Percentiles rank a stretch among this genome's conserved stretches.
Evolutionary conservation across 176 grass and related monocot genomes (phyloP).

Genomic region (Paspalum vaginatum): DNA sequence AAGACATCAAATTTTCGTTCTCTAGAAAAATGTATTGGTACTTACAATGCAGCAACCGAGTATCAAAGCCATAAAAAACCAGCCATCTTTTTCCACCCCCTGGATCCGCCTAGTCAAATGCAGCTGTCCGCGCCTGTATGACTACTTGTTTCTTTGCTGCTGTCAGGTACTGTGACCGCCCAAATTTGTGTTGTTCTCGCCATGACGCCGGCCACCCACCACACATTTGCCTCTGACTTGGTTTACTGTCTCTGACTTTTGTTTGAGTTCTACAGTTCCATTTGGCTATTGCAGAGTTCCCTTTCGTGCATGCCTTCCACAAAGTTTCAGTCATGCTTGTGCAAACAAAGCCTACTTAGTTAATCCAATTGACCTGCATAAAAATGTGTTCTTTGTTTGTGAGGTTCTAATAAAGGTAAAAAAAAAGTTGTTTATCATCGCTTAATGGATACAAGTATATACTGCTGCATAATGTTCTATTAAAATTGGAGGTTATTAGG

Average conservation of each 20-base stretch:
- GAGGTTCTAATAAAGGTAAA: not conserved
- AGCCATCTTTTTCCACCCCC: not conserved
- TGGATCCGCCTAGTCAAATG: not conserved
- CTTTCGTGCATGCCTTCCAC: not conserved
- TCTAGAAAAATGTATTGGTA: not conserved
- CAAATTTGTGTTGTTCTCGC: constrained; percentile 33
- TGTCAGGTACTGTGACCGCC: constrained; percentile 26
- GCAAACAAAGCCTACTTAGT: no score
- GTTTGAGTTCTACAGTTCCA: not conserved
- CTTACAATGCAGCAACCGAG: not conserved
- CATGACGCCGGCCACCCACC: constrained; percentile 20
- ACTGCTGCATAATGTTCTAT: not conserved
- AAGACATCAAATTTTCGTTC: not conserved
- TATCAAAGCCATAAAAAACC: not conserved
- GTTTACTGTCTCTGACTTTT: not conserved
- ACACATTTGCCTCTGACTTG: not conserved
- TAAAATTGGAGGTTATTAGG: not conserved
- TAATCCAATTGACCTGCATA: not conserved
- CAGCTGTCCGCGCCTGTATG: constrained; percentile 27
- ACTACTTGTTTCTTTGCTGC: not conserved
- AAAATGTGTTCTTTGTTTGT: not conserved
- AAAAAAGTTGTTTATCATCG: not conserved
- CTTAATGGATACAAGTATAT: not conserved
- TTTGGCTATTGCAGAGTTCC: not conserved
- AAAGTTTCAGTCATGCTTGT: not conserved